phyloP scores from a whole-genome alignment of 1,284 basidiomycete genomes.

The Apiotrichum akiyoshidainum region DNA sequence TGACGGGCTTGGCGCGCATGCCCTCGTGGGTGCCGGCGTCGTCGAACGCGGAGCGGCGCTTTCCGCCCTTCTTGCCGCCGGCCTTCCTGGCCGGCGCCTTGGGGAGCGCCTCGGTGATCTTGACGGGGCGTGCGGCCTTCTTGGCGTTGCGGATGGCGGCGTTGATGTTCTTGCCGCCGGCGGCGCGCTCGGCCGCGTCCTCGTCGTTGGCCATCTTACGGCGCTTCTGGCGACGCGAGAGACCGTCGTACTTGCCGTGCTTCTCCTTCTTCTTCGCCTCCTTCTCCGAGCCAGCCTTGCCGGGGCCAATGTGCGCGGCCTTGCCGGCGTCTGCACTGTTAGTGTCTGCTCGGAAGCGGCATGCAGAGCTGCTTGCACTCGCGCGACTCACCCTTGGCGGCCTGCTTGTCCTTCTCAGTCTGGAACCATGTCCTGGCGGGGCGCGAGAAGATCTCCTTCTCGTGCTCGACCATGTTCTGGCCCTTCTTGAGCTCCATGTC shows the following conservation, averaged over 20 bases:
- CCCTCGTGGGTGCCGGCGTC: conserved; percentile 37
- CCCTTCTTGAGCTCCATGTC: conserved; percentile 97
- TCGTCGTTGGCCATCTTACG: conserved; percentile 79
- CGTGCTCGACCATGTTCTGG: conserved; percentile 91
- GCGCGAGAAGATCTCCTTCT: conserved; percentile 88
- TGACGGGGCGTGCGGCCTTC: conserved; percentile 63
- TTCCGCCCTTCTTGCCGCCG: conserved; percentile 14
- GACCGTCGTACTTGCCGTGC: conserved; percentile 75
- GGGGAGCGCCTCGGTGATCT: conserved; percentile 51
- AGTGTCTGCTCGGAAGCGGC: not conserved
- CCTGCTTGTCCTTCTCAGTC: conserved; percentile 74
- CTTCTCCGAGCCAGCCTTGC: conserved; percentile 8
- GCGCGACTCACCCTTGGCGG: conserved; percentile 65
- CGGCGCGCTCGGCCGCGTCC: conserved; percentile 59
- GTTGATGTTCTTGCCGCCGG: conserved; percentile 54
- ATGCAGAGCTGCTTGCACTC: not conserved
- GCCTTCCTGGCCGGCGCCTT: conserved; percentile 12
- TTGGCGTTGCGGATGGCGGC: conserved; percentile 82
- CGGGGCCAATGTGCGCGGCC: conserved; percentile 55
- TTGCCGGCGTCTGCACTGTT: conserved; percentile 65
- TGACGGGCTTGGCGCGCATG: conserved; percentile 44
- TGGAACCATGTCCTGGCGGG: conserved; percentile 99
- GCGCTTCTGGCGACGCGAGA: conserved; percentile 77
- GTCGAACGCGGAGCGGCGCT: conserved; percentile 28
- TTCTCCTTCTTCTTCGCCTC: conserved; percentile 59